Percentiles rank a stretch among this genome's conserved stretches.
These are phyloP conservation scores for Sarcodon sp. DNA, from an alignment of 768 basidiomycete genomes.

Conservation along the genomic window DNA sequence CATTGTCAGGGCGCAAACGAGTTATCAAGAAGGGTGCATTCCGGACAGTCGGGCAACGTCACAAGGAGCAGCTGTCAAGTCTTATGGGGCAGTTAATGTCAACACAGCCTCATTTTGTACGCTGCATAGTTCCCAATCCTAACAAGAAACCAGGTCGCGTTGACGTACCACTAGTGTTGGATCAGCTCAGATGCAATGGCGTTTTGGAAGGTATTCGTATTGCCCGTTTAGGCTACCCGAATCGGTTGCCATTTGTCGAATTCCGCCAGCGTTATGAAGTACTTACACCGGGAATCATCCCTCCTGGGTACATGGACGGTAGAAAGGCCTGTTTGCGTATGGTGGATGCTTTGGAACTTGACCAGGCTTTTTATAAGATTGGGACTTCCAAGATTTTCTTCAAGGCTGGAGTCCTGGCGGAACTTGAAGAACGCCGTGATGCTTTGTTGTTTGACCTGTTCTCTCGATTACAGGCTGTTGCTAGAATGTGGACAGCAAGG, in stretches of 20 bases:
- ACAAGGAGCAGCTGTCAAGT: constrained; percentile 88
- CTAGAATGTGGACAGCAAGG: constrained; percentile 76
- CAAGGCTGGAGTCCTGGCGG: constrained; percentile 95
- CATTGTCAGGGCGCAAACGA: constrained; percentile 47
- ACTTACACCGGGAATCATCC: constrained; percentile 86
- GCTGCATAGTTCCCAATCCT: constrained; percentile 93
- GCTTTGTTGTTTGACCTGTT: constrained; percentile 81
- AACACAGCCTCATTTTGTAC: constrained; percentile 96
- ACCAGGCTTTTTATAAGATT: constrained; percentile 74
- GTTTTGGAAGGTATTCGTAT: constrained; percentile 98
- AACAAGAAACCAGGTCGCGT: constrained; percentile 85
- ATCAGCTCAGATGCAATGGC: constrained; percentile 96
- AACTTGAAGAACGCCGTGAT: constrained; percentile 89
- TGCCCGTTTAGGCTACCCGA: constrained; percentile 93
- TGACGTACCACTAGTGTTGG: constrained; percentile 89
- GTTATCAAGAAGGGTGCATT: constrained; percentile 91
- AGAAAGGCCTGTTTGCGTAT: constrained; percentile 88
- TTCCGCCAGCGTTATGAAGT: constrained; percentile 96
- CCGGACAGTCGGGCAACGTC: constrained; percentile 88
- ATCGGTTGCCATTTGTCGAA: constrained; percentile 92
- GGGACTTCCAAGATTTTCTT: constrained; percentile 98
- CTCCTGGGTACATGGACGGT: constrained; percentile 95
- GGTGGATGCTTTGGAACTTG: constrained; percentile 81
- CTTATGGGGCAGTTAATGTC: constrained; percentile 85
- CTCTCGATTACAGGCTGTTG: constrained; percentile 75